phyloP scores from a whole-genome alignment of 2,329 filamentous ascomycete species.

The Colletotrichum orbiculare region DNA sequence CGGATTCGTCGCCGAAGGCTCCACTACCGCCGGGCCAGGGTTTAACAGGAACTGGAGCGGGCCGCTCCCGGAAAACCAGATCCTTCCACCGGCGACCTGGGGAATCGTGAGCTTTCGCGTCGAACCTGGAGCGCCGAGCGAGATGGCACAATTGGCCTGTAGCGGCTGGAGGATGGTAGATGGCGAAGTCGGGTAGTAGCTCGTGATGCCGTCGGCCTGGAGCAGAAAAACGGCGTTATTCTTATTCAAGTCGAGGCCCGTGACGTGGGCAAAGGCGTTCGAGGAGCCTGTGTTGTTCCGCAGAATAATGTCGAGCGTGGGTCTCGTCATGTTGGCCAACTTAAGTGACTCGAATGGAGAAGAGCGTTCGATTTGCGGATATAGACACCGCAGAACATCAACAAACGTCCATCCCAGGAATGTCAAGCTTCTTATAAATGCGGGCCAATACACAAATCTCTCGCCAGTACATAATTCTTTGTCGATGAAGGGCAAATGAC shows the following conservation, averaged over 20 bases:
- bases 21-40: constrained; percentile 77
- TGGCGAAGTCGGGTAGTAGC: constrained; percentile 73
- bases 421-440: no score
- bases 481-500: no score
- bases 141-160: constrained; percentile 69
- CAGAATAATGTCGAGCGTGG: constrained; percentile 68
- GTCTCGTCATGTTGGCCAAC: constrained; percentile 45
- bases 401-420: no score
- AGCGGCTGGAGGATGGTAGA: constrained; percentile 61
- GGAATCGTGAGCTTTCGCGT: constrained; percentile 73
- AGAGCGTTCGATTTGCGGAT: no score
- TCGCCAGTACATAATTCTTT: no score
- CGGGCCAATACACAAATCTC: no score
- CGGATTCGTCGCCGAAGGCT: constrained; percentile 77
- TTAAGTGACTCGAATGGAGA: background rate
- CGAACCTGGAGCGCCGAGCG: constrained; percentile 69
- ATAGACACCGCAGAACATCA: no score
- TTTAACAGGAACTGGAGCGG: constrained; percentile 77
- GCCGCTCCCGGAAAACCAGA: constrained; percentile 75
- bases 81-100: constrained; percentile 75
- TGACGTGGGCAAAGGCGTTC: constrained; percentile 76
- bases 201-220: constrained; percentile 71
- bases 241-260: constrained; percentile 70
- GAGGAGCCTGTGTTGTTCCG: constrained; percentile 73
- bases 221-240: constrained; percentile 71